Evolutionary conservation across 169 alveolate genomes (phyloP).

Genomic region (Plasmodium chabaudi): DNA sequence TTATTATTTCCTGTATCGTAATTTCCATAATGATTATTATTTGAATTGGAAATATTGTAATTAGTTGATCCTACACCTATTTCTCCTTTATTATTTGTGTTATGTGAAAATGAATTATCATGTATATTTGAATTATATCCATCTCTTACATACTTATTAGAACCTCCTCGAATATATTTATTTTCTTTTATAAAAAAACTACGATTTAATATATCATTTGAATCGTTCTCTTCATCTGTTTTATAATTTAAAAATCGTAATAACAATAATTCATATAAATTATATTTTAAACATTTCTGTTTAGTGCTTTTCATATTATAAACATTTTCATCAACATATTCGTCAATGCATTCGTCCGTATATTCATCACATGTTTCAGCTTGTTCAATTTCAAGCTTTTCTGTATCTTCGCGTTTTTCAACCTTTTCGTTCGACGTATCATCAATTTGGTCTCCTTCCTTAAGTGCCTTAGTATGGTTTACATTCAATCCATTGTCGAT

Average conservation of each 20-base stretch:
- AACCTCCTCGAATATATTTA: conserved; percentile 3
- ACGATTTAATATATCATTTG: conserved; percentile 30
- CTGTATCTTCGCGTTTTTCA: conserved; percentile 1
- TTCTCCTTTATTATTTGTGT: background rate
- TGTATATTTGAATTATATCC: conserved; percentile 10
- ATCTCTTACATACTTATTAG: conserved; percentile 37
- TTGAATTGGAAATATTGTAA: background rate
- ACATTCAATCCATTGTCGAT: background rate
- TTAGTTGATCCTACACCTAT: background rate
- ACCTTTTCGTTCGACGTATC: conserved; percentile 9
- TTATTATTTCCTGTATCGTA: background rate
- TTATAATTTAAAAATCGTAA: conserved; percentile 39
- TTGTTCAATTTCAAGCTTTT: background rate
- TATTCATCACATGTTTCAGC: background rate
- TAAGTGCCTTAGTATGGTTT: background rate
- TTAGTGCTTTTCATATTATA: conserved; percentile 27
- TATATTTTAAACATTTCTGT: conserved; percentile 48
- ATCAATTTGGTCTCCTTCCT: background rate
- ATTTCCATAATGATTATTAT: background rate
- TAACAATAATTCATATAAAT: conserved; percentile 28
- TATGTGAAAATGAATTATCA: background rate
- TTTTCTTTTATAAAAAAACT: conserved; percentile 52
- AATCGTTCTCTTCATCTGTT: background rate
- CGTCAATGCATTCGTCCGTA: background rate
- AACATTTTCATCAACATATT: conserved; percentile 15